These are phyloP conservation scores for Miscanthus lutarioriparius DNA, from an alignment of 176 grass and related monocot species.

Conservation along the genomic window DNA sequence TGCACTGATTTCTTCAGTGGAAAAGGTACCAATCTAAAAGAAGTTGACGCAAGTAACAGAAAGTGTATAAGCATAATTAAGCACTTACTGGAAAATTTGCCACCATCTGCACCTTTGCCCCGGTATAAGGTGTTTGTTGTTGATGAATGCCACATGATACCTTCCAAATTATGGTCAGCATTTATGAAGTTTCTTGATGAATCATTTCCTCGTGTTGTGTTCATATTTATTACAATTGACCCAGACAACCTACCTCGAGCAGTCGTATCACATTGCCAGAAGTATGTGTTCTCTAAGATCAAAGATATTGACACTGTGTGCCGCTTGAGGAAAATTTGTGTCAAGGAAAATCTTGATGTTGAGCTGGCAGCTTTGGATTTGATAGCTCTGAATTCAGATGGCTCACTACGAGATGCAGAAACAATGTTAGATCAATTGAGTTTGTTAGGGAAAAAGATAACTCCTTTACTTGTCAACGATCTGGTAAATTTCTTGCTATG, in stretches of 20 bases:
- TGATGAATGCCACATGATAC: constrained; percentile 65
- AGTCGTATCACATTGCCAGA: constrained; percentile 64
- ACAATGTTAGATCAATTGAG: constrained; percentile 67
- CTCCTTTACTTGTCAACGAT: constrained; percentile 68
- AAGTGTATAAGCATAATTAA: constrained; percentile 62
- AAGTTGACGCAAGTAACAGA: constrained; percentile 77
- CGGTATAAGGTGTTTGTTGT: constrained; percentile 61
- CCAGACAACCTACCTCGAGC: constrained; percentile 54
- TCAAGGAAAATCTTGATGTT: constrained; percentile 64
- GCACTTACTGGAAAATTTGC: constrained; percentile 52
- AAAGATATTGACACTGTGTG: constrained; percentile 66
- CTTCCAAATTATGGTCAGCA: constrained; percentile 60
- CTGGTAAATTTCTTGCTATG: constrained; percentile 37
- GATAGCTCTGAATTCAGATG: constrained; percentile 69
- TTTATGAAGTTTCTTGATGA: constrained; percentile 76
- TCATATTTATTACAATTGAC: constrained; percentile 63
- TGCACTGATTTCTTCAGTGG: constrained; percentile 53
- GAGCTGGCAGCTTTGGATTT: constrained; percentile 69
- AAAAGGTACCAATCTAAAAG: constrained; percentile 49
- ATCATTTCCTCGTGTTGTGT: constrained; percentile 47
- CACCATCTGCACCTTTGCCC: constrained; percentile 36
- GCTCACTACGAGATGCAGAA: constrained; percentile 68
- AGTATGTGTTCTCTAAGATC: constrained; percentile 58
- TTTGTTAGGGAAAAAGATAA: constrained; percentile 67
- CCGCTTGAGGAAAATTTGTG: constrained; percentile 55